phyloP scores from a whole-genome alignment of 768 basidiomycete species.

The Tubosaeta sp. region DNA sequence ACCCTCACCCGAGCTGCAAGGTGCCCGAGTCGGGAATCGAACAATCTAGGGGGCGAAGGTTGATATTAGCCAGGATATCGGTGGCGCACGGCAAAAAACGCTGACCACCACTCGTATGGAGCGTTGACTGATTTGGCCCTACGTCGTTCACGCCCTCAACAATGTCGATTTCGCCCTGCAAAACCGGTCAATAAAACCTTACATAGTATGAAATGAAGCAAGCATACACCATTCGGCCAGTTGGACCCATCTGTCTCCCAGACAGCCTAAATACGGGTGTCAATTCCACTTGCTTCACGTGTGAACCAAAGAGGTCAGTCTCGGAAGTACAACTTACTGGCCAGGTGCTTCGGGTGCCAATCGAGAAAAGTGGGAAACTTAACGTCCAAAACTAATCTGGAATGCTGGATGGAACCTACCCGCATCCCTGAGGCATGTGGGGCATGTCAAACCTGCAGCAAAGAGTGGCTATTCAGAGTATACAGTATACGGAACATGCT shows the following conservation, averaged over 20 bases:
- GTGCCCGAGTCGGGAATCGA: conserved; percentile 23
- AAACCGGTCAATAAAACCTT: conserved; percentile 1
- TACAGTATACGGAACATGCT: neutral
- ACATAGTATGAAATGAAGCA: neutral
- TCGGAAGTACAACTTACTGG: conserved; percentile 22
- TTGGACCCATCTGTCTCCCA: conserved; percentile 24
- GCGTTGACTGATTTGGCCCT: conserved; percentile 45
- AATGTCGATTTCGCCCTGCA: conserved; percentile 30
- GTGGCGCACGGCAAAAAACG: neutral
- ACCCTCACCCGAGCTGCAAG: conserved; percentile 22
- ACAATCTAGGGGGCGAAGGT: conserved; percentile 16
- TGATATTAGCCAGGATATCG: neutral
- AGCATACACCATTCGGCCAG: conserved; percentile 26
- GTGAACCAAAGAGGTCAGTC: neutral
- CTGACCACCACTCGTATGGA: conserved; percentile 53
- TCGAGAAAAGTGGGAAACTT: neutral
- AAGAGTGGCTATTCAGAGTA: neutral
- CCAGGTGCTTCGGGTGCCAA: conserved; percentile 29
- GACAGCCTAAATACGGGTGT: conserved; percentile 19
- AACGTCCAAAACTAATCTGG: neutral
- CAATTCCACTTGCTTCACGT: conserved; percentile 9
- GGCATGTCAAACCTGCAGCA: conserved; percentile 28
- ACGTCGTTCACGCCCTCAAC: conserved; percentile 48
- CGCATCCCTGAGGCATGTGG: conserved; percentile 37
- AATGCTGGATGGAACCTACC: conserved; percentile 15